Conservation (phyloP, 78 protist genomes). For the Dictyostelium firmibasis region DNA sequence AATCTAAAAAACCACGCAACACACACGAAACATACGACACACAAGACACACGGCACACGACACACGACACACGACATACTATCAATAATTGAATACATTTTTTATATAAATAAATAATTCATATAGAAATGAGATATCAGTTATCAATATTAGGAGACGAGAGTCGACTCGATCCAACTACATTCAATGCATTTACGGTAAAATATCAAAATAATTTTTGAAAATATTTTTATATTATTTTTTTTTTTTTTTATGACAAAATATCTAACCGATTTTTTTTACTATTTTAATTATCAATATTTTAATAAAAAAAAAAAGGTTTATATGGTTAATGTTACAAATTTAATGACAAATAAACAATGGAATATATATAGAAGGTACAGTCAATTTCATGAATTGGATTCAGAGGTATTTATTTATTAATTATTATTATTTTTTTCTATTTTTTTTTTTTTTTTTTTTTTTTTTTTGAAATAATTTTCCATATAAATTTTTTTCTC, state of each 20-base stretch:
- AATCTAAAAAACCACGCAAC: not conserved
- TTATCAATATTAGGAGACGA: conserved; percentile 62
- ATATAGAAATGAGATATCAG: conserved; percentile 49
- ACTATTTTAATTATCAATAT: not conserved
- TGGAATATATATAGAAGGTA: conserved; percentile 76
- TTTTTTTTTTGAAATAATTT: too few relatives aligned
- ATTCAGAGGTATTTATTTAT: not conserved
- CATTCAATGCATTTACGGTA: conserved; percentile 69
- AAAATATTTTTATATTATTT: not conserved
- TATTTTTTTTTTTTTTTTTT: too few relatives aligned
- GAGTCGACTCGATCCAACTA: conserved; percentile 41
- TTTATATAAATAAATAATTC: not conserved
- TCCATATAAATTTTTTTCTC: not conserved
- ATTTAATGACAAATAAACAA: conserved; percentile 18
- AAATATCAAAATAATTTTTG: not conserved
- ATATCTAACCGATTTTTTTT: not conserved
- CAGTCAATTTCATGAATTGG: conserved; percentile 75
- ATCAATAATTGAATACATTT: not conserved
- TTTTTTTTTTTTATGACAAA: not conserved
- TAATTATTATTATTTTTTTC: too few relatives aligned
- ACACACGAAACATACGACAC: not conserved
- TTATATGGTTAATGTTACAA: conserved; percentile 64
- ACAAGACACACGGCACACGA: not conserved
- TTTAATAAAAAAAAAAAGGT: too few relatives aligned
- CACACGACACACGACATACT: too few relatives aligned